Percentiles rank a stretch among this genome's conserved stretches.
Conservation (phyloP, 2,329 filamentous ascomycete genomes). For the Falciphora oryzae region DNA sequence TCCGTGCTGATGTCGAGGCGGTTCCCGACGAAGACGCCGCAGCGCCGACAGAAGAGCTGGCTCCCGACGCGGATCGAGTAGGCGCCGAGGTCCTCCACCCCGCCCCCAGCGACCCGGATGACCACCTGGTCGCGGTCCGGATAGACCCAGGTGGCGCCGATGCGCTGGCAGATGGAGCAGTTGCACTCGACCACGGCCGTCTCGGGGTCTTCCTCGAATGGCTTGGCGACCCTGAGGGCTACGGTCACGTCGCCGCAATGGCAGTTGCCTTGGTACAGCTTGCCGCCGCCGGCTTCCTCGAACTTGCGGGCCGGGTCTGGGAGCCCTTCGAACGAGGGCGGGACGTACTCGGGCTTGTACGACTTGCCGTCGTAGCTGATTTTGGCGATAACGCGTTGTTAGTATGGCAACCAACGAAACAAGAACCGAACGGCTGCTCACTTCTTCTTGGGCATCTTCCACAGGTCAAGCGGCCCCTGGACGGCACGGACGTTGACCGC, state of each 20-base stretch:
- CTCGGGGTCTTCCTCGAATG: conserved; percentile 30
- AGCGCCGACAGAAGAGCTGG: conserved; percentile 44
- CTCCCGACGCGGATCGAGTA: conserved; percentile 17
- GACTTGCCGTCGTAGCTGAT: conserved; percentile 34
- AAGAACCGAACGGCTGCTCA: conserved; percentile 23
- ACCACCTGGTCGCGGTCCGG: conserved; percentile 31
- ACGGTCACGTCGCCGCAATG: conserved; percentile 45
- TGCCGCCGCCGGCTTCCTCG: conserved; percentile 26
- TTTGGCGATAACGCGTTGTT: no score
- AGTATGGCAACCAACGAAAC: no score
- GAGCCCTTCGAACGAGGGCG: conserved; percentile 32
- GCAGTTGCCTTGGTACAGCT: conserved; percentile 43
- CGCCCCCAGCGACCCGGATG: conserved; percentile 29
- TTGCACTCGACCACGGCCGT: conserved; percentile 37
- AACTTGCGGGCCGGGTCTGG: conserved; percentile 26
- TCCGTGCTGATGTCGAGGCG: conserved; percentile 23
- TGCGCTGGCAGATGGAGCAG: conserved; percentile 44
- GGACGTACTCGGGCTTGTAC: conserved; percentile 26
- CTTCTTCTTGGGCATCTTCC: conserved; percentile 29
- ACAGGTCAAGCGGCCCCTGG: conserved; percentile 36
- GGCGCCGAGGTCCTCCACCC: conserved; percentile 21
- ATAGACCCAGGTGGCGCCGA: conserved; percentile 41
- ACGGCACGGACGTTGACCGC: conserved; percentile 39
- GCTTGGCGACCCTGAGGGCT: conserved; percentile 33
- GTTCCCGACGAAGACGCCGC: conserved; percentile 38